Percentiles rank a stretch among this genome's conserved stretches.
phyloP scores from a whole-genome alignment of 139 green algal genomes.

The Volvox reticuliferus region DNA sequence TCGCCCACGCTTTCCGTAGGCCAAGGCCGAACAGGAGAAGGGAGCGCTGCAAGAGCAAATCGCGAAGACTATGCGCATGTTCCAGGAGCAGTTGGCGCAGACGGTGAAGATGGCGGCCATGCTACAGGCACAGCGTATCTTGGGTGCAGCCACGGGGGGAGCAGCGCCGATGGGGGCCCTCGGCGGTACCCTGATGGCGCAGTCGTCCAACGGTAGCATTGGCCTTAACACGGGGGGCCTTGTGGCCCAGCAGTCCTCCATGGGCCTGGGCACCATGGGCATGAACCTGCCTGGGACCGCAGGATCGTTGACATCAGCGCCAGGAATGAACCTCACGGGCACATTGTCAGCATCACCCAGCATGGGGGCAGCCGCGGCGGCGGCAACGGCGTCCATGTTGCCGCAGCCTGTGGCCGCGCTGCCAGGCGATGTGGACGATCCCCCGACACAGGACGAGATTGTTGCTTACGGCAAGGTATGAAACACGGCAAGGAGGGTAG shows the following conservation, averaged over 20 bases:
- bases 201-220: conserved; percentile 24
- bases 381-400: conserved; percentile 22
- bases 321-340: neutral
- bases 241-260: neutral
- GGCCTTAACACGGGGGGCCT: neutral
- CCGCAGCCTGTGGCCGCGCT: conserved; percentile 24
- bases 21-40: conserved; percentile 58
- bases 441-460: conserved; percentile 57
- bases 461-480: conserved; percentile 57
- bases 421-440: conserved; percentile 54
- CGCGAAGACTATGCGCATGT: conserved; percentile 60
- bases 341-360: neutral
- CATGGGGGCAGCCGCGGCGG: neutral
- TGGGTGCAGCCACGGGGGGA: conserved; percentile 36
- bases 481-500: no score
- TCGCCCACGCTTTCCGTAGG: neutral
- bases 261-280: neutral
- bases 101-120: conserved; percentile 65
- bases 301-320: neutral
- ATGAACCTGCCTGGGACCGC: neutral
- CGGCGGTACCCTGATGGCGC: neutral
- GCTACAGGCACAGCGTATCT: conserved; percentile 63
- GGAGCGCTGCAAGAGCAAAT: conserved; percentile 55
- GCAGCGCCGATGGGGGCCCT: neutral
- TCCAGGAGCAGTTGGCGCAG: conserved; percentile 66